Base-by-base conservation (phyloP, 2,329 filamentous ascomycete species). In the Diaporthe destruens region DNA sequence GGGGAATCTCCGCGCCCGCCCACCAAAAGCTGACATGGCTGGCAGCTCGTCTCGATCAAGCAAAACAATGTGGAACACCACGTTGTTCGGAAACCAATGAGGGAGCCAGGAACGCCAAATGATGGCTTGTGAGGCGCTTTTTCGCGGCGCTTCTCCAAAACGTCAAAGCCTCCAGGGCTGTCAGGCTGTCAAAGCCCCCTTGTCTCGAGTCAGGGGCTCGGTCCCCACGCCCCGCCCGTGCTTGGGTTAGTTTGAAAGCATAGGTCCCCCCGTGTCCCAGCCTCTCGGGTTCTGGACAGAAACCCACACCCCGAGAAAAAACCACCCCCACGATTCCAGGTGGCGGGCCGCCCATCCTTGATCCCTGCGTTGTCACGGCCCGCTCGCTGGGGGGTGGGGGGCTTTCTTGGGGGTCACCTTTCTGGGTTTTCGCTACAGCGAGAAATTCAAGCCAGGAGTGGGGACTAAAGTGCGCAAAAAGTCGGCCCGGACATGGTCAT, bases 1-100 rank as follows among this genome's bases (percentile, higher is more conserved):
- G 61, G 61, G 61, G 61, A 66, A 66, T n/a, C 32, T 66, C 61
- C 44, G 61, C n/a, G 29, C 61, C 44, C 20, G 20, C 32, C 32
- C 32, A 18, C 14, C 20, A 23, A 8, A 14, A 20, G 32, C 61
- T 51, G 29, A 51, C 61, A 51, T 65, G 61, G 61, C n/a, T 66
- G 47, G 29, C n/a, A 53, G 32, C n/a, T 51, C 61, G 44, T 53
- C 29, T 65, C 20, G 7, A 44, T 51, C 20, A 23, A 39, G 25
- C 29, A 29, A 18, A n/a, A 34, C 6, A 36, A 36, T 8, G 18
- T 32, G 32, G 23, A 18, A 51, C 61, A 14, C 61, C 61, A 53
- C 32, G 8, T 51, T 66, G 20, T 23, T 7, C n/a, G 8, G 16
- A 66, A 16, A 5, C 61, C 47, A 53, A 39, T 39, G 20, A 12